Percentiles rank a stretch among this genome's conserved stretches.
Evolutionary conservation across 225 moss, liverwort and hornwort genomes (phyloP).

Genomic region (Polytrichum formosum): DNA sequence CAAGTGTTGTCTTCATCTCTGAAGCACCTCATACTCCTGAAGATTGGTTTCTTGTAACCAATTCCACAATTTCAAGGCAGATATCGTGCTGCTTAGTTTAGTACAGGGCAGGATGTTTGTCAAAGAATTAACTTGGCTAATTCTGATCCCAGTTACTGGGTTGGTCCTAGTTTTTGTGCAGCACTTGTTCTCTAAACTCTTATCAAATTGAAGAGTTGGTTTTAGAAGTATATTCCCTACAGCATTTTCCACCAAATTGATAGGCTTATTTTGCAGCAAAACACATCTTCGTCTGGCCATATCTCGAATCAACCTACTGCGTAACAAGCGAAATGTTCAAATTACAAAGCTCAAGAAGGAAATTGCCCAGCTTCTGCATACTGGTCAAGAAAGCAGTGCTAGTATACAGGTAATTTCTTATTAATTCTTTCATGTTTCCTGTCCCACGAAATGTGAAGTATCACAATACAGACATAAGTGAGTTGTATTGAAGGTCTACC

Average conservation of each 20-base stretch:
- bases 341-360: constrained; percentile 45
- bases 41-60: too few species aligned
- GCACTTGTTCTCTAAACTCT: too few species aligned
- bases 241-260: too few species aligned
- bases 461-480: not conserved
- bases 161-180: too few species aligned
- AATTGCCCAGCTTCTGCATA: constrained; percentile 50
- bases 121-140: too few species aligned
- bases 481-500: not conserved
- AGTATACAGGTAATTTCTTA: constrained; percentile 51
- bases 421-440: not conserved
- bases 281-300: constrained; percentile 66
- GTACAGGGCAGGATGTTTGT: not conserved
- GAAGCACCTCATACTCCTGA: too few species aligned
- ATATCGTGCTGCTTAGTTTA: not conserved
- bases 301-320: constrained; percentile 61
- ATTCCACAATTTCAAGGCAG: not conserved
- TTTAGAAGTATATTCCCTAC: too few species aligned
- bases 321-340: constrained; percentile 55
- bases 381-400: constrained; percentile 61
- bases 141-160: too few species aligned
- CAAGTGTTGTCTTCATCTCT: too few species aligned
- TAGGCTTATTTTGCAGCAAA: constrained; percentile 46
- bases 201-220: too few species aligned
- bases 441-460: not conserved